A percentile compares a stretch with the other conserved stretches of the same genome.
Conservation (phyloP, 108 stramenopile species). For the Aurantiochytrium sp. region DNA sequence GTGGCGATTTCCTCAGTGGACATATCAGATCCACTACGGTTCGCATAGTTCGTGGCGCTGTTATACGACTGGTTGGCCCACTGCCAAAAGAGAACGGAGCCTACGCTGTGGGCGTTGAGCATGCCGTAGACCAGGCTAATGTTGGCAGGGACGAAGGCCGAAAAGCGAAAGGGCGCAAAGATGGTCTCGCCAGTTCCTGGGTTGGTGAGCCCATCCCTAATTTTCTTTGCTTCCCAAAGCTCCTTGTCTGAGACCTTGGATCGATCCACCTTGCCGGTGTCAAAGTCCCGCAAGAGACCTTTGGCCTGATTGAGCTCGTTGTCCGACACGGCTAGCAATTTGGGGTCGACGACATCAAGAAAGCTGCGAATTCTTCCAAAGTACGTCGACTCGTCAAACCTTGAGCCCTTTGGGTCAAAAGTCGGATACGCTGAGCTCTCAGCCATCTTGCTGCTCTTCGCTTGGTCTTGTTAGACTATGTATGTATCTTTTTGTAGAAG, state of each 20-base stretch:
- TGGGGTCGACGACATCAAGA: background rate
- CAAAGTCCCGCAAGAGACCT: background rate
- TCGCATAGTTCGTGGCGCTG: constrained; percentile 10
- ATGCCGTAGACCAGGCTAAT: background rate
- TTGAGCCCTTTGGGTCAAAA: background rate
- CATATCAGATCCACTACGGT: constrained; percentile 1
- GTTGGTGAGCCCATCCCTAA: background rate
- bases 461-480: background rate
- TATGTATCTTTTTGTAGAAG: too few relatives aligned
- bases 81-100: background rate
- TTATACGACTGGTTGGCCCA: background rate
- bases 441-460: background rate
- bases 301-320: background rate
- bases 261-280: background rate
- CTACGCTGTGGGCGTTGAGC: background rate
- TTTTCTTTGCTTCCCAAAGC: background rate
- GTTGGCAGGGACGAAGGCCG: background rate
- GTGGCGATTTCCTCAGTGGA: background rate
- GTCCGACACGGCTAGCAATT: background rate
- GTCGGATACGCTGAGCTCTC: background rate
- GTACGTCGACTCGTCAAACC: background rate
- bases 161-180: background rate
- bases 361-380: background rate
- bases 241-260: background rate
- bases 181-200: background rate